Evolutionary conservation across 805 yeast species (phyloP).

Genomic region (Kazachstania africana): DNA sequence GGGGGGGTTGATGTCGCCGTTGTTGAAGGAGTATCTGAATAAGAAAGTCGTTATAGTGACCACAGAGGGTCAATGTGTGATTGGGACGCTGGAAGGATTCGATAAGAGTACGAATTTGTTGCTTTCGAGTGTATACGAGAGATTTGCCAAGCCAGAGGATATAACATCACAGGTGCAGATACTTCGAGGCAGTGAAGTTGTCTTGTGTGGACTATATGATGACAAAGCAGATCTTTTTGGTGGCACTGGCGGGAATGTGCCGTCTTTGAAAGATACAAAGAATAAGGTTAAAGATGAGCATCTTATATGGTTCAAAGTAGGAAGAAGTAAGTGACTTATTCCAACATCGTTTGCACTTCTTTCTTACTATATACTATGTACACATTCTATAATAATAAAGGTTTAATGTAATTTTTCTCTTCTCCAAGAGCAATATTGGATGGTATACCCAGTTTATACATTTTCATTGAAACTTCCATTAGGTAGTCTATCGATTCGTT

Average conservation of each 20-base stretch:
- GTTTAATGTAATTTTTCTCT: no score
- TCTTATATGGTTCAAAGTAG: slow-evolving; percentile 20
- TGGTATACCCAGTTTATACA: slow-evolving; percentile 60
- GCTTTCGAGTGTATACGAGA: slow-evolving; percentile 39
- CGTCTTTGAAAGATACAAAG: slow-evolving; percentile 19
- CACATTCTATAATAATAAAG: no score
- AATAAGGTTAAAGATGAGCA: slow-evolving; percentile 17
- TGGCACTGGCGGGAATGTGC: slow-evolving; percentile 2
- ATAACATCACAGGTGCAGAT: slow-evolving; percentile 10
- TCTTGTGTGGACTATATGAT: slow-evolving; percentile 20
- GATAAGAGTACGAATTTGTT: slow-evolving; percentile 56
- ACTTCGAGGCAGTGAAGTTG: slow-evolving; percentile 25
- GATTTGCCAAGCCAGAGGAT: slow-evolving; percentile 27
- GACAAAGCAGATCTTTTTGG: slow-evolving; percentile 2
- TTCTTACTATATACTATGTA: no score
- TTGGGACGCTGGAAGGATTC: slow-evolving; percentile 44
- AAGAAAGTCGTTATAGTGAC: slow-evolving; percentile 45
- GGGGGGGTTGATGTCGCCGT: slow-evolving; percentile 18
- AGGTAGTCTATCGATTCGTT: slow-evolving; percentile 90
- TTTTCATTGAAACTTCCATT: slow-evolving; percentile 72
- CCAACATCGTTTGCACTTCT: no score
- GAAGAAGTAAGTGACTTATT: slow-evolving; percentile 2
- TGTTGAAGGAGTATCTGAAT: slow-evolving; percentile 22
- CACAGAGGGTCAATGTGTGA: slow-evolving; percentile 41
- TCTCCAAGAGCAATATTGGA: no score